Conservation (phyloP, 805 yeast genomes). For the Wickerhamomyces hampshirensis region DNA sequence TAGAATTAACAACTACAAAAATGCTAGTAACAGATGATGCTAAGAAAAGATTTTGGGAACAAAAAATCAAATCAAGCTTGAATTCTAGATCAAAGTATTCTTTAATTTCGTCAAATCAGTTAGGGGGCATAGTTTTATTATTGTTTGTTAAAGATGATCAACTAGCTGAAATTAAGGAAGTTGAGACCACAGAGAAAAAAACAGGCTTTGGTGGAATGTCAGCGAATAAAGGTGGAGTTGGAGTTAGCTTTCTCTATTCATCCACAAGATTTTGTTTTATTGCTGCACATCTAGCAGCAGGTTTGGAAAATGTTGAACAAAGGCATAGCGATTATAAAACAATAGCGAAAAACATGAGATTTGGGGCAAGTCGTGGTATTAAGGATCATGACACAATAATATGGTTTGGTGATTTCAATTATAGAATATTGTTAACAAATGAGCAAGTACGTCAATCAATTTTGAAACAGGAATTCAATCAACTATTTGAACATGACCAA, state of each 20-base stretch:
- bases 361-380: conserved; percentile 48
- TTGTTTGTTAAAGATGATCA: conserved; percentile 59
- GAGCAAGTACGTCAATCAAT: conserved; percentile 63
- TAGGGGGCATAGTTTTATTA: conserved; percentile 79
- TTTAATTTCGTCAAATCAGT: conserved; percentile 74
- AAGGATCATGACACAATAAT: conserved; percentile 78
- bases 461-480: conserved; percentile 39
- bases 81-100: conserved; percentile 49
- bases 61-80: conserved; percentile 44
- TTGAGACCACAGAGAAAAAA: conserved; percentile 74
- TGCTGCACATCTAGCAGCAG: conserved; percentile 91
- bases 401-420: conserved; percentile 94
- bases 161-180: conserved; percentile 46
- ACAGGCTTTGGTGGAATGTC: conserved; percentile 95
- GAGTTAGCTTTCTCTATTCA: conserved; percentile 60
- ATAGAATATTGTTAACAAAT: conserved; percentile 67
- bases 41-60: conserved; percentile 61
- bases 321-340: conserved; percentile 84
- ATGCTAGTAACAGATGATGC: conserved; percentile 73
- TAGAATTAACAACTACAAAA: conserved; percentile 78
- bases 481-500: conserved; percentile 71
- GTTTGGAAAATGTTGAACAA: conserved; percentile 73
- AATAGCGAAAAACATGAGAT: conserved; percentile 62
- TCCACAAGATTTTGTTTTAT: conserved; percentile 74
- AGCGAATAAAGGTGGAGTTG: conserved; percentile 75